Base-by-base conservation (phyloP, 2,329 filamentous ascomycete genomes). In the Fusarium pseudonygamai region DNA sequence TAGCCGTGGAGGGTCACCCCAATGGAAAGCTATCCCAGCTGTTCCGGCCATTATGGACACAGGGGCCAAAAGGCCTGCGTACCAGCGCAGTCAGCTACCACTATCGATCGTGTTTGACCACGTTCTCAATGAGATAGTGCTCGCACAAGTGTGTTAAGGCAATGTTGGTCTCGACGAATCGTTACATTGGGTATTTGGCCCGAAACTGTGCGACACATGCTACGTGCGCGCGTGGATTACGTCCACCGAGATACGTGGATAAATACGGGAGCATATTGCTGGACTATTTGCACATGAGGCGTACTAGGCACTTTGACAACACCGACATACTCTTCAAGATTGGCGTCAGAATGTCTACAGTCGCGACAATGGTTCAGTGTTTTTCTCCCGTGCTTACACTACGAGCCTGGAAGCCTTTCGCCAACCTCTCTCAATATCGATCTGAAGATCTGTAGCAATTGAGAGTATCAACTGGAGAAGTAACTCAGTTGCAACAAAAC, bases 61-160 rank as follows among this genome's bases (percentile, higher is more conserved):
- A 67, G 58, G 74, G 66, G 62, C 47, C 58, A 52, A 69, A 60
- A 60, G 36, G 60, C 64, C 59, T 59, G 60, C 45, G 52, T 53
- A 57, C 52, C 47, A 64, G 67, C 55, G 42, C 56, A 69, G 67
- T 64, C 65, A 61, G 60, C 60, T 61, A 63, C 57, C 63, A n/a
- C 65, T 61, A 70, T 59, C 60, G 74, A 72, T 69, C 62, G 34
- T 52, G 63, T 43, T 60, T 63, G 56, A 62, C 73, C 65, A 53
- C 37, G 57, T 45, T 61, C 40, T 73, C 70, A 64, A 75, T 71
- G 72, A 73, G 74, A 73, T 68, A 64, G 69, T 67, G 67, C 60
- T 50, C 70, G 73, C 74, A 77, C 74, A 55, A 78, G 74, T 73
- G 76, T 76, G 76, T 66, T 67, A 65, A 60, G 50, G 49, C 58